Conservation (phyloP, 345 rosid genomes). For the Melaleuca alternifolia region DNA sequence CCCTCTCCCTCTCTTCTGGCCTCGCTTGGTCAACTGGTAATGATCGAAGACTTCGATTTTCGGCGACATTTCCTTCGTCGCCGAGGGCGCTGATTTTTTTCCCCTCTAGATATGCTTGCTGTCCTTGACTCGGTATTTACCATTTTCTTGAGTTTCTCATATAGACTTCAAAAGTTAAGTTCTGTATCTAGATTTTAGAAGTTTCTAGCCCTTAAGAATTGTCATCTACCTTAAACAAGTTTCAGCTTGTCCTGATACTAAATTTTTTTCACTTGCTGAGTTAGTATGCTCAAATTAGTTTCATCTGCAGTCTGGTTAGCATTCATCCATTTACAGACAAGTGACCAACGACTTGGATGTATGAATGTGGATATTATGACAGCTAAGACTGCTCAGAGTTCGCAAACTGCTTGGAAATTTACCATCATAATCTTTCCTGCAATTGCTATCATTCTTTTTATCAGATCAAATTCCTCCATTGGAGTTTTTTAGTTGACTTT, state of each 20-base stretch:
- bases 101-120: not conserved
- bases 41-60: no score
- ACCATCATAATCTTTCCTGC: not conserved
- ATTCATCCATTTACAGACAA: not conserved
- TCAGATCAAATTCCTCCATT: not conserved
- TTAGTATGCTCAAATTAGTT: not conserved
- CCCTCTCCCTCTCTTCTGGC: no score
- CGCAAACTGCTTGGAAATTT: not conserved
- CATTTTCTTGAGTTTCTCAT: not conserved
- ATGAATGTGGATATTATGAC: not conserved
- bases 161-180: no score
- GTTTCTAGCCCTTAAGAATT: not conserved
- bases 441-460: not conserved
- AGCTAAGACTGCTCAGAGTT: not conserved
- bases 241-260: not conserved
- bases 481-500: not conserved
- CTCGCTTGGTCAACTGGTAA: no score
- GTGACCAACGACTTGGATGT: not conserved
- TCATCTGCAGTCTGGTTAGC: not conserved
- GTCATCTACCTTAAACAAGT: not conserved
- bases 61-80: no score
- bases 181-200: not conserved
- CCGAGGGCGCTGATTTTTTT: not conserved
- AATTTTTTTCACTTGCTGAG: not conserved
- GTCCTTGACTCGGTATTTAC: not conserved